Evolutionary conservation across 2,329 filamentous ascomycete genomes (phyloP).

Genomic region (Phyllosticta citribraziliensis): DNA sequence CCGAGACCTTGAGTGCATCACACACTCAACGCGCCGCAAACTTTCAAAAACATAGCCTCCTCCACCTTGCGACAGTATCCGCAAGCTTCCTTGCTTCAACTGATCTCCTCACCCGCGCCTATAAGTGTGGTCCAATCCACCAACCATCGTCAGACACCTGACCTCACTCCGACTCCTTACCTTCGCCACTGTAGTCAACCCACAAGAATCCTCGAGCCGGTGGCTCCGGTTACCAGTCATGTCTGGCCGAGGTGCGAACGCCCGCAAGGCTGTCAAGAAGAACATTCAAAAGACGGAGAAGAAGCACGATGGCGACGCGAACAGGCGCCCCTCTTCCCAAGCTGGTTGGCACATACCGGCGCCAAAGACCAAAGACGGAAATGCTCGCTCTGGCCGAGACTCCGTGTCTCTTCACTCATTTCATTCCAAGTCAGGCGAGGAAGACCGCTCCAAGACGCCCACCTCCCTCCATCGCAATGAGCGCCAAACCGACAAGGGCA

Average conservation of each 20-base stretch:
- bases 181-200: background rate
- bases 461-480: background rate
- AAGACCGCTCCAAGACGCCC: background rate
- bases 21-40: no score
- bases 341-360: background rate
- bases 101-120: background rate
- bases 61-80: no score
- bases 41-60: no score
- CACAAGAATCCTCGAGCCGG: background rate
- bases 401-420: conserved; percentile 10
- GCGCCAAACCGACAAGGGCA: conserved; percentile 22
- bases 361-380: background rate
- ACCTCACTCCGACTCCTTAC: background rate
- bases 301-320: conserved; percentile 22
- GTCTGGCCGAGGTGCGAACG: conserved; percentile 31
- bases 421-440: conserved; percentile 10
- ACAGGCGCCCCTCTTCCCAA: background rate
- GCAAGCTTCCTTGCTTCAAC: no score
- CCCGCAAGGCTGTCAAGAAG: conserved; percentile 30
- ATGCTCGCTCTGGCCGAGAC: background rate
- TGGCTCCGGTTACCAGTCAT: conserved; percentile 15
- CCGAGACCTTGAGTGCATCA: no score
- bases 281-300: conserved; percentile 32
- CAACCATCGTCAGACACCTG: background rate
- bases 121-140: background rate